Base-by-base conservation (phyloP, 2,329 filamentous ascomycete genomes). In the Apiospora sp. region DNA sequence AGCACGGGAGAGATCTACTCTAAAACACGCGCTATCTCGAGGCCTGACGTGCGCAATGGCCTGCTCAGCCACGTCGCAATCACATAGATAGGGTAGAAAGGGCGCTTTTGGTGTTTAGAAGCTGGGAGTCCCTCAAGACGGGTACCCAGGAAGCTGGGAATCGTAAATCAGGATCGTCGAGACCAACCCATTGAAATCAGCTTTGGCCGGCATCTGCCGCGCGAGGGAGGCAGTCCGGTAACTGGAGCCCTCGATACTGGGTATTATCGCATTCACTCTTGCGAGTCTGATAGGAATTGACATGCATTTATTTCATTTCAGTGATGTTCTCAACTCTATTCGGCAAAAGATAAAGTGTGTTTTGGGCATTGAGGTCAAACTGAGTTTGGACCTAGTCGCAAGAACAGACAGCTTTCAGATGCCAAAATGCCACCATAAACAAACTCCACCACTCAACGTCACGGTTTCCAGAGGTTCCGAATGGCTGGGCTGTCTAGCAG, bases 1-100 rank as follows among this genome's bases (percentile, higher is more conserved):
- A 30, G 19, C 34, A 64, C 58, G 58, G 58, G 34, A 64, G 54
- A 61, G 34, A 37, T 64, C 58, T 41, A 64, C 58, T 64, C 58
- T 64, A 64, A 64, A 64, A 64, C 22, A 24, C 58, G 22, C 34
- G 54, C 58, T 64, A 64, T 14, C 19, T 24, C 58, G 3, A n/a
- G 58, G 58, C 34, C 58, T 22, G 30, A 64, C 34, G 34, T 64
- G 58, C 58, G 58, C 34, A n/a, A 5, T 37, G 13, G 30, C 16
- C 34, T 64, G 34, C 58, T 41, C 58, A n/a, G 58, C 58, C 58
- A 64, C 58, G 34, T 34, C 34, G 58, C 58, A 37, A 37, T 0
- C n/a, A 34, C 58, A 37, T 8, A 64, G 34, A 34, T 0, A 22
- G 16, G 8, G 54, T 7, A 27, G 5, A 10, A 22, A 10, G 51